These are phyloP conservation scores for Pseudogymnoascus sp. DNA, from an alignment of 2,329 filamentous ascomycete species.

Conservation along the genomic window DNA sequence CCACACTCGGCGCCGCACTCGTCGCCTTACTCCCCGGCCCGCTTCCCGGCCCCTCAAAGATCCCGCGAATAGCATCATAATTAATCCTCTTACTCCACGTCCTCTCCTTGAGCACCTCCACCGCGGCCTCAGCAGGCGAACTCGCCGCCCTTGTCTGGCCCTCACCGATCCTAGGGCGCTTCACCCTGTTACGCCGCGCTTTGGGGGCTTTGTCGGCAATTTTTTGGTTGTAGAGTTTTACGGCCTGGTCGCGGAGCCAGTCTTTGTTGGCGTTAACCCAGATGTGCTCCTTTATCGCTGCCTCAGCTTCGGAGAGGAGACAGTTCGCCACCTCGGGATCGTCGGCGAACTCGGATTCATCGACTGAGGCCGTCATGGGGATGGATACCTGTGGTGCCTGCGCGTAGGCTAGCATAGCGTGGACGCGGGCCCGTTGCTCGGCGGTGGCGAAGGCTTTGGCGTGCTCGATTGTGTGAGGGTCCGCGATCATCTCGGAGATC, in stretches of 20 bases:
- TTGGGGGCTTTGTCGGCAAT: conserved; percentile 46
- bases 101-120: conserved; percentile 57
- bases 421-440: conserved; percentile 45
- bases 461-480: conserved; percentile 48
- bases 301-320: conserved; percentile 63
- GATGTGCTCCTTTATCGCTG: conserved; percentile 75
- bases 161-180: conserved; percentile 52
- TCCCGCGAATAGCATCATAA: conserved; percentile 52
- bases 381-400: conserved; percentile 39
- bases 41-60: conserved; percentile 44
- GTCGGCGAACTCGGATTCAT: conserved; percentile 75
- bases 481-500: conserved; percentile 60
- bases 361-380: conserved; percentile 57
- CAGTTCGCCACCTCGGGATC: conserved; percentile 83
- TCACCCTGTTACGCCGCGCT: conserved; percentile 46
- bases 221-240: conserved; percentile 70
- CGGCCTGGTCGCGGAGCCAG: conserved; percentile 79
- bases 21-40: conserved; percentile 37
- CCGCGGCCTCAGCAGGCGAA: conserved; percentile 60
- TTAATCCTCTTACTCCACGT: conserved; percentile 69
- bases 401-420: conserved; percentile 42
- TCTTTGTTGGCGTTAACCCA: conserved; percentile 95
- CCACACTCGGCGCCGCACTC: conserved; percentile 29
- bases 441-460: conserved; percentile 50
- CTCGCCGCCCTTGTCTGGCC: conserved; percentile 57